phyloP scores from a whole-genome alignment of 306 rosid genomes.

The Rosa multiflora region DNA sequence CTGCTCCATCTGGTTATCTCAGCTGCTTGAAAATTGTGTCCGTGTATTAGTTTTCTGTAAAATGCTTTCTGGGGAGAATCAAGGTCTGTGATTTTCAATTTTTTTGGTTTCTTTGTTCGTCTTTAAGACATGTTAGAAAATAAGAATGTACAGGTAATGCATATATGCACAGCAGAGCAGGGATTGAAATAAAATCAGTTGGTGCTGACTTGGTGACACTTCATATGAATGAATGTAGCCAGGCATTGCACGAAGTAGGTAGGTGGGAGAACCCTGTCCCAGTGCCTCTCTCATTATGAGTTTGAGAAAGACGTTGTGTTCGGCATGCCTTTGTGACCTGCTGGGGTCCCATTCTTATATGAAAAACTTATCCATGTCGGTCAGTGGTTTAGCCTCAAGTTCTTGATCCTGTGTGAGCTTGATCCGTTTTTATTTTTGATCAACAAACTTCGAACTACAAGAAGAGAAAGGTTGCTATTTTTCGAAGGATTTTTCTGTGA shows the following conservation, averaged over 20 bases:
- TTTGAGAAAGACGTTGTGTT: not conserved
- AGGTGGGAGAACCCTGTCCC: slow-evolving; percentile 6
- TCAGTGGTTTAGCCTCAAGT: not conserved
- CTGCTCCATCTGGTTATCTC: slow-evolving; percentile 23
- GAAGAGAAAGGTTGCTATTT: not conserved
- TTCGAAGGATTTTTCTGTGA: not conserved
- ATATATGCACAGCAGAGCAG: not conserved
- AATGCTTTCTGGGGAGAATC: slow-evolving; percentile 22
- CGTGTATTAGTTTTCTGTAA: slow-evolving; percentile 26
- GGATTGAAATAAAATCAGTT: not conserved
- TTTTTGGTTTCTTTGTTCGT: not conserved
- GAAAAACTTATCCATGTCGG: not conserved
- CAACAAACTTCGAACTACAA: too few species aligned
- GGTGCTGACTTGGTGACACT: not conserved
- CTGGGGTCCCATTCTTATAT: not conserved
- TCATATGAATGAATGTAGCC: not conserved
- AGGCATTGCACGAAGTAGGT: not conserved
- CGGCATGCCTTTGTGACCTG: not conserved
- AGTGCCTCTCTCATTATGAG: not conserved
- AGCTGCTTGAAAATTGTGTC: slow-evolving; percentile 40
- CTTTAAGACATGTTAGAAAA: not conserved
- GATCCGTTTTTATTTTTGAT: not conserved
- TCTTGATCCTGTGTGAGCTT: not conserved
- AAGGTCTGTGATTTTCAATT: not conserved
- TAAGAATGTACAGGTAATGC: not conserved